These are phyloP conservation scores for Decorospora gaudefroyi DNA, from an alignment of 2,329 filamentous ascomycete genomes.

Conservation along the genomic window DNA sequence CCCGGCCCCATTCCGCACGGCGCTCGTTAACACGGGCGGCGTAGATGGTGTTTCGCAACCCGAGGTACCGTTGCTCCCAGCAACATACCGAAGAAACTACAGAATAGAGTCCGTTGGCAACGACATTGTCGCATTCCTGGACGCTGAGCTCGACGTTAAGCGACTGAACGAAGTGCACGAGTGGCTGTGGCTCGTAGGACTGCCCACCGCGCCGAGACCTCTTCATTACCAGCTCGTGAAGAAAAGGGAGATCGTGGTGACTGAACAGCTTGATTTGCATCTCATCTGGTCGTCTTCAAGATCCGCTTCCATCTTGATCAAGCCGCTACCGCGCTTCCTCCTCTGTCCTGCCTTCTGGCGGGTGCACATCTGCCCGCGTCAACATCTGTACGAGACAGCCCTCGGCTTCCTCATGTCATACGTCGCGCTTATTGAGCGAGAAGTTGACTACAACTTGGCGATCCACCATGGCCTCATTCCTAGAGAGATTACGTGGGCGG, in stretches of 20 bases:
- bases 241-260: constrained; percentile 26
- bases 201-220: constrained; percentile 24
- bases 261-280: constrained; percentile 30
- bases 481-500: constrained; percentile 27
- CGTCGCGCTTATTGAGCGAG: constrained; percentile 27
- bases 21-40: constrained; percentile 6
- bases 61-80: constrained; percentile 17
- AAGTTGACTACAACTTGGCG: constrained; percentile 28
- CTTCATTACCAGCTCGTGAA: constrained; percentile 29
- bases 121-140: constrained; percentile 22
- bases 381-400: constrained; percentile 22
- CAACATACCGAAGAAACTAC: constrained; percentile 24
- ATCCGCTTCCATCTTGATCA: constrained; percentile 23
- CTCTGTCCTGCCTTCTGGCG: constrained; percentile 27
- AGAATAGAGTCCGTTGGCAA: constrained; percentile 19
- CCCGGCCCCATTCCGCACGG: constrained; percentile 20
- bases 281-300: constrained; percentile 24
- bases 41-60: not conserved
- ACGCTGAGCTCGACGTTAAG: constrained; percentile 21
- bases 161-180: constrained; percentile 25
- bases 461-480: constrained; percentile 22
- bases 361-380: constrained; percentile 20
- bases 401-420: constrained; percentile 28
- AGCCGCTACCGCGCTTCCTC: constrained; percentile 28
- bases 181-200: constrained; percentile 28